Base-by-base conservation (phyloP, 768 basidiomycete genomes). In the Albatrellus ellisii region DNA sequence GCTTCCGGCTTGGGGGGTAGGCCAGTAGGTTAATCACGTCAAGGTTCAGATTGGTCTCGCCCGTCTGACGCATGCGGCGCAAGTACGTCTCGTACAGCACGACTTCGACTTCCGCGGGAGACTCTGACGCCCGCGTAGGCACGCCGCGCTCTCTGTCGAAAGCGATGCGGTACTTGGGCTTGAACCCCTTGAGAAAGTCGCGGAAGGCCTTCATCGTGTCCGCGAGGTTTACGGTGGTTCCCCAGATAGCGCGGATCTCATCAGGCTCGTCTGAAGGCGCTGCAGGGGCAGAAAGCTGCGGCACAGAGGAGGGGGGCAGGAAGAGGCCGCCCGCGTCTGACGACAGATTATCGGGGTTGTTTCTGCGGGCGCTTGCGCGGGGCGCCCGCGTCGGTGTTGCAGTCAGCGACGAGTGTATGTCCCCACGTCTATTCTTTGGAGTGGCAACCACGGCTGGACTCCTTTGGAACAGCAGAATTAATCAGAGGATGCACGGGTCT, bases 201-300 rank as follows among this genome's bases (percentile, higher is more conserved):
- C 78, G 74, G 65, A 97, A 98, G 15, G 81, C 61, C 53, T 79
- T 81, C 86, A 97, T 95, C 10, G 86, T 83, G 58, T 94, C 85
- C 3, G 77, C 72, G 21, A 99, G 70, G 50, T 87, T 85, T 53
- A 99, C 91, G 1, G 88, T 92, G 0, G 95, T 99, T 24, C 95
- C 95, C 94, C 95, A 99, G 46, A 99, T 88, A 18, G 89, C 90
- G 42, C 86, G 73, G 39, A 89, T 83, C 50, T 86, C 86, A 43
- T 86, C 85, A 0, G 80, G 81, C 42, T 81, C 79, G 46, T 83
- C 80, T 46, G 81, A 84, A 11, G 73, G 75, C 1, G 58, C 68
- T 22, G 65, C 70, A 12, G 71, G 76, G 6, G 69, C 83, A 41
- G 80, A 84, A 31, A 78, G 72, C 41, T 61, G 62, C 21, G 62